Percentiles rank a stretch among this genome's conserved stretches.
Conservation (phyloP, 768 basidiomycete species). For the Pleurotus ostreatus region DNA sequence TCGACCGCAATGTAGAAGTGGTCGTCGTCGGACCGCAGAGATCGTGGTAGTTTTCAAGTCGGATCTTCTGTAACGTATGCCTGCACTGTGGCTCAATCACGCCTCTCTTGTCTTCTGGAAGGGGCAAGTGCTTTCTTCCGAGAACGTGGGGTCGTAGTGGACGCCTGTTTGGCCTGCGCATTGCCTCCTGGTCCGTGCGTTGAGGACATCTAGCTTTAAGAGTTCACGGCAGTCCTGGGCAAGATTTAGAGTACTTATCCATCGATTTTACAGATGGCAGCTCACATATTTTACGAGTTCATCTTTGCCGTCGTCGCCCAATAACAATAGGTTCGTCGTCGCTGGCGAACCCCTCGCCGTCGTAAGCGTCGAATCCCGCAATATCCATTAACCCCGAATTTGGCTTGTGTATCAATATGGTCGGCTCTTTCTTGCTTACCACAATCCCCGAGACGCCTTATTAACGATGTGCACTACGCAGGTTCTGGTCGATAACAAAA, state of each 20-base stretch:
- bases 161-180: neutral
- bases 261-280: slow-evolving; percentile 1
- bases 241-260: neutral
- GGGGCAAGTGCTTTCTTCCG: neutral
- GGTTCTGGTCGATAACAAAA: slow-evolving; percentile 72
- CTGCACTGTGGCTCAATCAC: neutral
- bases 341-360: slow-evolving; percentile 7
- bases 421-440: neutral
- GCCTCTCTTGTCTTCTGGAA: neutral
- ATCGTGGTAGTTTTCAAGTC: neutral
- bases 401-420: slow-evolving; percentile 1
- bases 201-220: neutral
- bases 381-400: slow-evolving; percentile 1
- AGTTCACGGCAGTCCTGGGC: neutral
- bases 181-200: slow-evolving; percentile 6
- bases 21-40: slow-evolving; percentile 3
- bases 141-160: too few relatives aligned
- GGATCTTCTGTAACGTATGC: slow-evolving; percentile 4
- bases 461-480: slow-evolving; percentile 19
- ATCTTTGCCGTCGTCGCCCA: neutral
- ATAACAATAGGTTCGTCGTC: slow-evolving; percentile 5
- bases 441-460: neutral
- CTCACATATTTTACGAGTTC: neutral
- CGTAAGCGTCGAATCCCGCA: neutral
- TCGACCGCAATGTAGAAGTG: neutral